Conservation (phyloP, 192 early-diverging fungal species). For the Coemansia sp. region DNA sequence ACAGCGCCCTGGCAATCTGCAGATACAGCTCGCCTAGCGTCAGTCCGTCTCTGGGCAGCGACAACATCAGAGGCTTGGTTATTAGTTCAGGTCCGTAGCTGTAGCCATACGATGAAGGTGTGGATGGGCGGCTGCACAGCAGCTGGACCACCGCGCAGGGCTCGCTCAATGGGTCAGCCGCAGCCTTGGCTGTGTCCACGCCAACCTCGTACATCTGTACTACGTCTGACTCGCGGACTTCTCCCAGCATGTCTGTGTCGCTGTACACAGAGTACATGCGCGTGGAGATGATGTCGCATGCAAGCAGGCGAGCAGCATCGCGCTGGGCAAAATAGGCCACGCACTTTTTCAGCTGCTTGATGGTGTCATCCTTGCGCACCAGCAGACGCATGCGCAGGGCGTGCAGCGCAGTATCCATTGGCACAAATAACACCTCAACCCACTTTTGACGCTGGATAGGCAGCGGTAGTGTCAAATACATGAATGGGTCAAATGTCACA, state of each 20-base stretch:
- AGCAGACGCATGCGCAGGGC: conserved; percentile 56
- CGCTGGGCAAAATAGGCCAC: conserved; percentile 55
- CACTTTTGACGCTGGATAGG: conserved; percentile 67
- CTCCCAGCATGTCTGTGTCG: conserved; percentile 28
- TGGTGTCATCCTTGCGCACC: conserved; percentile 64
- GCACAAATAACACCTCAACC: conserved; percentile 56
- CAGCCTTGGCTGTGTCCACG: conserved; percentile 12
- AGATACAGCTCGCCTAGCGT: conserved; percentile 36
- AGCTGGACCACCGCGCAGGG: conserved; percentile 27
- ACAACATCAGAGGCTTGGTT: conserved; percentile 36
- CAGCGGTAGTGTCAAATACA: conserved; percentile 74
- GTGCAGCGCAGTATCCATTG: conserved; percentile 27
- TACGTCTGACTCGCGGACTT: conserved; percentile 23
- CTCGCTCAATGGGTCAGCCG: conserved; percentile 16
- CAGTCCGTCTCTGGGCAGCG: conserved; percentile 22
- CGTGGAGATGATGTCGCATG: conserved; percentile 24
- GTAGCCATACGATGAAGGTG: conserved; percentile 25
- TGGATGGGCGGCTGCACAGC: conserved; percentile 20
- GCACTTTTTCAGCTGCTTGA: conserved; percentile 60
- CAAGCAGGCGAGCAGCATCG: conserved; percentile 20
- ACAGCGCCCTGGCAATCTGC: conserved; percentile 26
- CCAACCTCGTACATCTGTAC: conserved; percentile 48
- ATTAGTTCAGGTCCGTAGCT: conserved; percentile 31
- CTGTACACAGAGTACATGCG: conserved; percentile 38
- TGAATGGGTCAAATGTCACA: conserved; percentile 83